A percentile compares a stretch with the other conserved stretches of the same genome.
phyloP scores from a whole-genome alignment of 495 filamentous ascomycete species.

The Cercophora sp. region DNA sequence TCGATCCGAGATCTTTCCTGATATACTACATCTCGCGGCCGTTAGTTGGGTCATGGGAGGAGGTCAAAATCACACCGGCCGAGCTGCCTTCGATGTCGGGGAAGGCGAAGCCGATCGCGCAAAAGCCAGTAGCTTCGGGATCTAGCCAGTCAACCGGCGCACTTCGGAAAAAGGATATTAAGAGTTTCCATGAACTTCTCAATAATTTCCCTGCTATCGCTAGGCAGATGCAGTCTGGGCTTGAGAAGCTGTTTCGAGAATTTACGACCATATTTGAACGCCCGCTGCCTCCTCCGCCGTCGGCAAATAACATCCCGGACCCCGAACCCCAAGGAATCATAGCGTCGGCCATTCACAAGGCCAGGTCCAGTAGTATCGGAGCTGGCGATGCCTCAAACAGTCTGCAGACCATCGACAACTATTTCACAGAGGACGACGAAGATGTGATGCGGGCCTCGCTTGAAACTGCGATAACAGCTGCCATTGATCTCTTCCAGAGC shows the following conservation, averaged over 20 bases:
- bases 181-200: slow-evolving; percentile 83
- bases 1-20: slow-evolving; percentile 86
- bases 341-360: slow-evolving; percentile 46
- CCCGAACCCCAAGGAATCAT: slow-evolving; percentile 49
- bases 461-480: slow-evolving; percentile 87
- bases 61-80: slow-evolving; percentile 62
- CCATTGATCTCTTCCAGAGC: slow-evolving; percentile 90
- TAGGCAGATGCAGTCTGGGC: slow-evolving; percentile 87
- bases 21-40: slow-evolving; percentile 95
- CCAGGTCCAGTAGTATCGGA: slow-evolving; percentile 43
- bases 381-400: slow-evolving; percentile 22
- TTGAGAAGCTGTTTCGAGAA: slow-evolving; percentile 86
- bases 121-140: slow-evolving; percentile 31
- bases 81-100: slow-evolving; percentile 41
- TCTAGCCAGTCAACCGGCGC: slow-evolving; percentile 25
- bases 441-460: slow-evolving; percentile 78
- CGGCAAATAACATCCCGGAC: slow-evolving; percentile 51
- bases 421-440: slow-evolving; percentile 76
- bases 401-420: slow-evolving; percentile 28
- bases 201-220: slow-evolving; percentile 95
- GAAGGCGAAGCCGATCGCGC: slow-evolving; percentile 27
- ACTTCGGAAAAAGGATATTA: slow-evolving; percentile 81
- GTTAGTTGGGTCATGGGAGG: slow-evolving; percentile 78
- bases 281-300: slow-evolving; percentile 73
- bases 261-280: slow-evolving; percentile 83